Percentiles rank a stretch among this genome's conserved stretches.
Evolutionary conservation across 768 basidiomycete species (phyloP).

Genomic region (Hypsizygus marmoreus): DNA sequence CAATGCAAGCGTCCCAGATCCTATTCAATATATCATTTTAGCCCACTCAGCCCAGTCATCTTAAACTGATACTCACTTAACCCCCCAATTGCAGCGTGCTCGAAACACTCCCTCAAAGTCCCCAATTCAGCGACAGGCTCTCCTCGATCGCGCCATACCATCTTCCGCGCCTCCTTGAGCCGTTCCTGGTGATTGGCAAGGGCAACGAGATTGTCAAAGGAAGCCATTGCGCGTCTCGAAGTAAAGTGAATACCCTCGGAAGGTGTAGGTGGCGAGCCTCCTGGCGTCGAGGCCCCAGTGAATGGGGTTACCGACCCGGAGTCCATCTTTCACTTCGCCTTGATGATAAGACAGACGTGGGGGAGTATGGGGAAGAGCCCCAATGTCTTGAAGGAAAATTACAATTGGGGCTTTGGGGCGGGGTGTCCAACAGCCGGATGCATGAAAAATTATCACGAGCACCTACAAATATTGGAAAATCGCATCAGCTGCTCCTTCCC

Average conservation of each 20-base stretch:
- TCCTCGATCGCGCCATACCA: constrained; percentile 81
- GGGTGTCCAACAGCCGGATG: too few species aligned
- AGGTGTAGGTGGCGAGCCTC: constrained; percentile 7
- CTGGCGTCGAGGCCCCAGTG: constrained; percentile 14
- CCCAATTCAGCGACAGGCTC: constrained; percentile 71
- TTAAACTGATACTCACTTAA: constrained; percentile 54
- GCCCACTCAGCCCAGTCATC: neutral
- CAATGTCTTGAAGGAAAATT: too few species aligned
- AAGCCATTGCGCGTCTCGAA: constrained; percentile 62
- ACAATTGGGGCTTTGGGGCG: too few species aligned
- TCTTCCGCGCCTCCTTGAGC: constrained; percentile 70
- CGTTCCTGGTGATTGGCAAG: constrained; percentile 84
- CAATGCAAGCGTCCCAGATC: constrained; percentile 80
- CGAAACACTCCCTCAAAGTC: constrained; percentile 63
- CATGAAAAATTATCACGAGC: too few species aligned
- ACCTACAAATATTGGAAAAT: too few species aligned
- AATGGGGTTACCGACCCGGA: constrained; percentile 14
- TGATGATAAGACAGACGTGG: neutral
- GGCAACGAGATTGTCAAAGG: constrained; percentile 83
- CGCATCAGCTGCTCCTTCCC: too few species aligned
- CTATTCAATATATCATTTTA: constrained; percentile 36
- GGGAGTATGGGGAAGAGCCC: neutral
- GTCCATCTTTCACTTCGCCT: constrained; percentile 8
- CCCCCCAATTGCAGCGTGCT: constrained; percentile 72
- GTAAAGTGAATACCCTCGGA: constrained; percentile 45